Conservation (phyloP, 441 rosid genomes). For the Pelargonium cotyledonis region DNA sequence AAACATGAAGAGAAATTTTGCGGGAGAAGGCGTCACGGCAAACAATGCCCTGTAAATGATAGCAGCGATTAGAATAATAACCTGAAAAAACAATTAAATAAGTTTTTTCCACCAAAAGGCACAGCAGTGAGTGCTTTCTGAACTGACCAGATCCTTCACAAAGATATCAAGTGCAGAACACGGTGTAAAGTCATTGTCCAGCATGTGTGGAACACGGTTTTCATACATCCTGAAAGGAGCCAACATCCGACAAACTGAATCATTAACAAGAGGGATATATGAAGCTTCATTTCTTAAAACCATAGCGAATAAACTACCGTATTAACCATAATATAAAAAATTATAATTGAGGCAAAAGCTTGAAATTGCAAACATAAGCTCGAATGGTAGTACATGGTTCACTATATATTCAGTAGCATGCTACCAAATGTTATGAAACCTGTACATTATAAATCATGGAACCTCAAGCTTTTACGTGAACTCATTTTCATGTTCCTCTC, state of each 20-base stretch:
- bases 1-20: constrained; percentile 79
- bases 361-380: neutral
- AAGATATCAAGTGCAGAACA: constrained; percentile 94
- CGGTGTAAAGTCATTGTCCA: constrained; percentile 90
- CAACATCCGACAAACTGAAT: constrained; percentile 5
- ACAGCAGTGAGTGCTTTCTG: constrained; percentile 7
- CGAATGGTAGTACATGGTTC: too few relatives aligned
- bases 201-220: constrained; percentile 97
- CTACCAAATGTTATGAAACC: neutral
- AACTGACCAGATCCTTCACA: constrained; percentile 93
- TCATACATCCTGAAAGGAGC: constrained; percentile 82
- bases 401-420: neutral
- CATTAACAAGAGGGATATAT: neutral
- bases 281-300: constrained; percentile 1
- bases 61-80: constrained; percentile 11
- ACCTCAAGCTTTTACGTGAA: neutral
- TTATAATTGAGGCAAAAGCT: neutral
- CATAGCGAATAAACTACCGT: neutral
- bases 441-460: neutral
- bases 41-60: constrained; percentile 72
- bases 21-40: constrained; percentile 63
- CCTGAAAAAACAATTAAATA: constrained; percentile 9
- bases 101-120: neutral
- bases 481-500: neutral
- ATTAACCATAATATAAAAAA: neutral